Evolutionary conservation across 73 alveolate species (phyloP).

Genomic region (Blepharisma stoltei): DNA sequence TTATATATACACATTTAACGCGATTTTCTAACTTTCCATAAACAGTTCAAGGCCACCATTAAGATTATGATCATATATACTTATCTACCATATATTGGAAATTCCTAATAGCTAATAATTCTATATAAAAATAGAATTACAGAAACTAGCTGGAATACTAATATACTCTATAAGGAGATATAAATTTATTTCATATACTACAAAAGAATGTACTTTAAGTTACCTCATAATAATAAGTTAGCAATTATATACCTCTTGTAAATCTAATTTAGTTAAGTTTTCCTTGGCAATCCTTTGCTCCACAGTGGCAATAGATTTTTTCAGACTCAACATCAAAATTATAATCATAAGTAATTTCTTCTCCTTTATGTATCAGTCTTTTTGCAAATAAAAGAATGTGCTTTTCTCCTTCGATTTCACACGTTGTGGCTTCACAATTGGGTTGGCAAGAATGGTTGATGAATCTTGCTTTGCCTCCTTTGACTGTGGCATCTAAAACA

Average conservation of each 20-base stretch:
- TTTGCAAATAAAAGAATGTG: constrained; percentile 83
- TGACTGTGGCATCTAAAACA: constrained; percentile 89
- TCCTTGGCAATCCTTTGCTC: constrained; percentile 87
- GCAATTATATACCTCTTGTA: too few relatives aligned
- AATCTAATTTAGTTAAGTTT: constrained; percentile 66
- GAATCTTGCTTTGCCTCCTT: constrained; percentile 88
- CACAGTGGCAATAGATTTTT: constrained; percentile 87
- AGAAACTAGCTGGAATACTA: too few relatives aligned
- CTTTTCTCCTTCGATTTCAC: constrained; percentile 74
- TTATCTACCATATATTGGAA: too few relatives aligned
- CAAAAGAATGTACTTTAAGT: too few relatives aligned
- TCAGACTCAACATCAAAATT: constrained; percentile 90
- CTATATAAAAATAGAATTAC: too few relatives aligned
- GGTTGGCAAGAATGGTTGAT: constrained; percentile 93
- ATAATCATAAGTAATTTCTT: constrained; percentile 89
- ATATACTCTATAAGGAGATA: too few relatives aligned
- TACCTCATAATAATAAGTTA: too few relatives aligned
- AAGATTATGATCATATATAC: too few relatives aligned
- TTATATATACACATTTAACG: background rate
- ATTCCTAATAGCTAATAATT: too few relatives aligned
- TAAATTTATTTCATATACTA: too few relatives aligned
- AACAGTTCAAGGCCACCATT: background rate
- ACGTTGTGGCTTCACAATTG: constrained; percentile 81
- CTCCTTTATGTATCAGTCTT: constrained; percentile 79
- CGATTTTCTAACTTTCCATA: background rate